A percentile compares a stretch with the other conserved stretches of the same genome.
Conservation (phyloP, 129 eudicot genomes). For the Chrysanthemum makinoi region DNA sequence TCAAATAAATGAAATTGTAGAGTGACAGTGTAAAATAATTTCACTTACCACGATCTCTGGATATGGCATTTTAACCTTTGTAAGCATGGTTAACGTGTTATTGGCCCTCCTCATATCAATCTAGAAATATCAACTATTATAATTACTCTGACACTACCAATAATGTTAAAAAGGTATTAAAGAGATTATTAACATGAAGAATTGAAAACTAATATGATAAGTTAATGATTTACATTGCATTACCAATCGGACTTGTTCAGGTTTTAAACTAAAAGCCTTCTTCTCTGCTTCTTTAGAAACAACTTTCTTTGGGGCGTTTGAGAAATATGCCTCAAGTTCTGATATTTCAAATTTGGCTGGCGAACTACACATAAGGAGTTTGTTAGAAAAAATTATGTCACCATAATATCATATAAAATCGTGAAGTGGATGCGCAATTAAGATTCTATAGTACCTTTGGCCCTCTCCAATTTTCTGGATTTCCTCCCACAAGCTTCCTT, state of each 20-base stretch:
- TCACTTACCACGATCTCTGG: slow-evolving; percentile 89
- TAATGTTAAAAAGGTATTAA: background rate
- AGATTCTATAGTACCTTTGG: slow-evolving; percentile 42
- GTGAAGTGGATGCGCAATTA: background rate
- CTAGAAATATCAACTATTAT: slow-evolving; percentile 35
- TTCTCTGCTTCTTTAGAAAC: slow-evolving; percentile 42
- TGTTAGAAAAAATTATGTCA: slow-evolving; percentile 14
- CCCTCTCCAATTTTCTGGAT: slow-evolving; percentile 38
- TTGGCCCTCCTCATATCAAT: slow-evolving; percentile 93
- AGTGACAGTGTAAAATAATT: background rate
- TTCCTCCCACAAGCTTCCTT: slow-evolving; percentile 97
- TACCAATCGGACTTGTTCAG: slow-evolving; percentile 86
- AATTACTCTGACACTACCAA: background rate
- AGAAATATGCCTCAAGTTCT: slow-evolving; percentile 85
- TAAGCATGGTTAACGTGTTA: slow-evolving; percentile 97
- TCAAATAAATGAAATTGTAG: background rate
- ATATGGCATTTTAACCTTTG: slow-evolving; percentile 98
- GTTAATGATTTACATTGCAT: slow-evolving; percentile 30
- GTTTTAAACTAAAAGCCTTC: slow-evolving; percentile 68
- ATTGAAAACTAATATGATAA: background rate
- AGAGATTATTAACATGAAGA: slow-evolving; percentile 1
- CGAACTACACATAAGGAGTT: slow-evolving; percentile 38
- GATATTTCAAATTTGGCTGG: slow-evolving; percentile 68
- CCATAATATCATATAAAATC: background rate
- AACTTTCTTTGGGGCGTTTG: slow-evolving; percentile 55